Evolutionary conservation across 257 asterid species (phyloP), one percentile per base, ranked within the genome.

Genomic region (Ilex asprella): DNA sequence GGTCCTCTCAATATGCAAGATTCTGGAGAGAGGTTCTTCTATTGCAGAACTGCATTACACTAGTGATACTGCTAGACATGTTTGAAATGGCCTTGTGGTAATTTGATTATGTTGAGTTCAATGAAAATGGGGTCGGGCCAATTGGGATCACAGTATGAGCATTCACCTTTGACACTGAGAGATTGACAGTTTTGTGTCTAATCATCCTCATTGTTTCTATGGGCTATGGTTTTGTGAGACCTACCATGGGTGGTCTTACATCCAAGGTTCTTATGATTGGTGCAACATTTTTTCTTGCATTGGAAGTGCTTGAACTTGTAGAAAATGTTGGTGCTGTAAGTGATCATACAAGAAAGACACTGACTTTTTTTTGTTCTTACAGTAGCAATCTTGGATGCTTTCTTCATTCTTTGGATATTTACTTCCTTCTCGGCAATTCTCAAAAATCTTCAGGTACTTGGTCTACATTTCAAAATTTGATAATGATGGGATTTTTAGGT

Each of bases 181-280:
- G 86, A 65, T 91, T 90, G 60, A 82, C 97, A 7, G 78, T 93
- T 53, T 86, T 97, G 21, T 84, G 95, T 43, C 64, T 87, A 66
- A 72, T 93, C 68, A 77, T 93, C 69, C 83, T 93, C 67, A 84
- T 80, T 57, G 99, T 93, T 59, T 79, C 97, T 56, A 93, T 93
- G 99, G 99, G 99, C 58, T 90, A 79, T 56, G 99, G 99, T 77
- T 97, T 93, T 58, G 96, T 93, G 61, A 81, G 95, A 65, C 97
- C 97, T 35, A 90, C 97, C 56, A 70, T 93, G 65, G 96, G 99
- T 69, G 97, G 99, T 69, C 89, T 93, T 55, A 85, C 94, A n/a
- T 87, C 91, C 41, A 89, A 86, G 78, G 97, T 93, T 69, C 76
- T 90, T 69, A 68, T 84, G 78, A 94, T 93, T 67, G 96, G 99